phyloP scores from a whole-genome alignment of 495 filamentous ascomycete genomes.

The Endocarpon pusillum region DNA sequence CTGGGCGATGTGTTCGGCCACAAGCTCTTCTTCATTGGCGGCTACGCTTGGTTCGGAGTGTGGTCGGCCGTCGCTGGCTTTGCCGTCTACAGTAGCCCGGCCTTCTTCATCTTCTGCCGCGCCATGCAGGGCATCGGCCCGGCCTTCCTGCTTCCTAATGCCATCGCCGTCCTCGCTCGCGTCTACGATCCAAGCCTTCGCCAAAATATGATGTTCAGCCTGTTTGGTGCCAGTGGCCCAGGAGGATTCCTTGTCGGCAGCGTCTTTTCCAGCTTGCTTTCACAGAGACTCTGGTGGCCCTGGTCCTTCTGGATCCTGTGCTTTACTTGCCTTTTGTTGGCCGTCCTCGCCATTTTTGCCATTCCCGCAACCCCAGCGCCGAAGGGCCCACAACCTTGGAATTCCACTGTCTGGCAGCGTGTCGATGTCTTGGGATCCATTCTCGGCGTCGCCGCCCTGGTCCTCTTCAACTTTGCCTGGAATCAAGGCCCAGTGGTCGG shows the following conservation, averaged over 20 bases:
- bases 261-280: conserved; percentile 31
- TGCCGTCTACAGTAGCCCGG: conserved; percentile 16
- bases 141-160: conserved; percentile 32
- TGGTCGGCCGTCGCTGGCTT: conserved; percentile 45
- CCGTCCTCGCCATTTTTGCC: conserved; percentile 22
- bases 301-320: conserved; percentile 45
- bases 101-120: conserved; percentile 29
- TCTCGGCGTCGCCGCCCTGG: conserved; percentile 35
- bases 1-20: conserved; percentile 50
- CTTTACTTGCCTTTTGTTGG: conserved; percentile 26
- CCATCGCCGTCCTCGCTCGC: conserved; percentile 27
- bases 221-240: conserved; percentile 44
- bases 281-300: conserved; percentile 38
- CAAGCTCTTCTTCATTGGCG: conserved; percentile 39
- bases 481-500: conserved; percentile 43
- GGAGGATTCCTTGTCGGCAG: conserved; percentile 33
- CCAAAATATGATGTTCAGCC: conserved; percentile 43
- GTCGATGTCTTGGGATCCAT: conserved; percentile 34
- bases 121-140: conserved; percentile 36
- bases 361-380: conserved; percentile 29
- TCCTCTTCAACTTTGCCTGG: conserved; percentile 43
- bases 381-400: conserved; percentile 5
- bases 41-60: conserved; percentile 42
- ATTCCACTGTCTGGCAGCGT: conserved; percentile 12
- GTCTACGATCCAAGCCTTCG: conserved; percentile 26